phyloP scores from a whole-genome alignment of 1,284 basidiomycete species.

The Tilletia horrida region DNA sequence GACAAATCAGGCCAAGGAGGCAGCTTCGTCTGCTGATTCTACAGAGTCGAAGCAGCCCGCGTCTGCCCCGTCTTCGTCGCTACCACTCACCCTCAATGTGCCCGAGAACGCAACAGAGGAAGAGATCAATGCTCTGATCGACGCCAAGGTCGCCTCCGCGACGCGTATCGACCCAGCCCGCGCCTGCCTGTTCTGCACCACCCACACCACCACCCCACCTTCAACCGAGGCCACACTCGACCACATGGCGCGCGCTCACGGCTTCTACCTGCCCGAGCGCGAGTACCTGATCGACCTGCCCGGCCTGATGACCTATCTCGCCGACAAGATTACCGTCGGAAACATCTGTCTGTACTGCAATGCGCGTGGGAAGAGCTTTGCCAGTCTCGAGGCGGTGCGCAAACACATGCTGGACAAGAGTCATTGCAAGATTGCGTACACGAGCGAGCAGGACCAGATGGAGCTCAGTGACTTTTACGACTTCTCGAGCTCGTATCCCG shows the following conservation, averaged over 20 bases:
- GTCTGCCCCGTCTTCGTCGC: not conserved
- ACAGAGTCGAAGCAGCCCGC: not conserved
- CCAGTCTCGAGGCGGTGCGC: constrained; percentile 40
- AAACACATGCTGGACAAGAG: constrained; percentile 54
- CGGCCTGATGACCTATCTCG: constrained; percentile 81
- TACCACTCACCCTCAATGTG: constrained; percentile 17
- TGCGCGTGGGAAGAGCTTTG: constrained; percentile 44
- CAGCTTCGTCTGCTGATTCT: not conserved
- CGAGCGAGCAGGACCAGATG: constrained; percentile 72
- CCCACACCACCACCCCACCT: constrained; percentile 60
- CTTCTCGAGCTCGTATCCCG: constrained; percentile 75
- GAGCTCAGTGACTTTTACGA: constrained; percentile 93
- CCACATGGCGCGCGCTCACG: constrained; percentile 84
- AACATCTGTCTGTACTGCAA: constrained; percentile 88
- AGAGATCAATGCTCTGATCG: constrained; percentile 45
- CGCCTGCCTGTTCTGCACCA: constrained; percentile 72
- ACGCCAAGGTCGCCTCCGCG: constrained; percentile 45
- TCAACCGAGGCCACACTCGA: constrained; percentile 68
- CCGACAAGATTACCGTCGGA: constrained; percentile 86
- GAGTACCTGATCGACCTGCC: constrained; percentile 80
- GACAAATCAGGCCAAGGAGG: not conserved
- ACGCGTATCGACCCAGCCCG: constrained; percentile 43
- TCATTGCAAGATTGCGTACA: constrained; percentile 95
- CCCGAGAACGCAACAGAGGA: constrained; percentile 41
- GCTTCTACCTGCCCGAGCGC: constrained; percentile 93